Conservation (phyloP, 2,329 filamentous ascomycete genomes). For the Diplodia seriata region DNA sequence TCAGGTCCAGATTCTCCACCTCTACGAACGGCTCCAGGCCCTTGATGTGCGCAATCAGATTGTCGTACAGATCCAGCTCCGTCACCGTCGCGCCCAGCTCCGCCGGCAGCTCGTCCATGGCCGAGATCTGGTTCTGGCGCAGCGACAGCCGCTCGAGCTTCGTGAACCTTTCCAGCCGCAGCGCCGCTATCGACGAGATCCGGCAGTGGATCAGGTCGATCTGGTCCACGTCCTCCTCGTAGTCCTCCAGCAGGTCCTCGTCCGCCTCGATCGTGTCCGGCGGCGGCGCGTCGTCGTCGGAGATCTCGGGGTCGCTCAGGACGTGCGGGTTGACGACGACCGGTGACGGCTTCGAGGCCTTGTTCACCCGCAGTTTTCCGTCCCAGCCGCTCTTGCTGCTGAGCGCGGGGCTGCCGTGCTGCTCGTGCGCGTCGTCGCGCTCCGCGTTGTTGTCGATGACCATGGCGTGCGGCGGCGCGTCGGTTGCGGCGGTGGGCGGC, state of each 20-base stretch:
- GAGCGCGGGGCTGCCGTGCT: conserved; percentile 1
- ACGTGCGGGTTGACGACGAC: conserved; percentile 79
- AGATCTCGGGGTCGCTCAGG: conserved; percentile 84
- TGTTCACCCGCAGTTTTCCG: conserved; percentile 78
- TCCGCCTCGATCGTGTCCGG: conserved; percentile 81
- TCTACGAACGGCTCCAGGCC: conserved; percentile 79
- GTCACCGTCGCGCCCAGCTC: conserved; percentile 70
- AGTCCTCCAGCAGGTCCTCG: conserved; percentile 71
- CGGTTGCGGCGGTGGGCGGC: neutral
- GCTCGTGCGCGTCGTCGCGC: conserved; percentile 7
- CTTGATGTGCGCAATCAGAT: conserved; percentile 85
- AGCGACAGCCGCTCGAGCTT: conserved; percentile 81
- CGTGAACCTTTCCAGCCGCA: conserved; percentile 84
- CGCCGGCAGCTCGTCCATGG: conserved; percentile 78
- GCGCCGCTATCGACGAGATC: conserved; percentile 75
- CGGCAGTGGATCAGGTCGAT: conserved; percentile 91
- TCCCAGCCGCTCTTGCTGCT: conserved; percentile 70
- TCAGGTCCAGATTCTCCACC: conserved; percentile 83
- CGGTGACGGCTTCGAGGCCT: conserved; percentile 56
- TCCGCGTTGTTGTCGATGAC: conserved; percentile 20
- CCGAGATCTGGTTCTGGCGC: conserved; percentile 86
- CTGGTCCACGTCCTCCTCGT: conserved; percentile 60
- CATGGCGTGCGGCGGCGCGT: conserved; percentile 17
- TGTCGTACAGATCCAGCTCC: conserved; percentile 96
- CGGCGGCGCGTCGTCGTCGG: conserved; percentile 68